phyloP scores from a whole-genome alignment of 2,329 filamentous ascomycete species.

The Exophiala xenobiotica region DNA sequence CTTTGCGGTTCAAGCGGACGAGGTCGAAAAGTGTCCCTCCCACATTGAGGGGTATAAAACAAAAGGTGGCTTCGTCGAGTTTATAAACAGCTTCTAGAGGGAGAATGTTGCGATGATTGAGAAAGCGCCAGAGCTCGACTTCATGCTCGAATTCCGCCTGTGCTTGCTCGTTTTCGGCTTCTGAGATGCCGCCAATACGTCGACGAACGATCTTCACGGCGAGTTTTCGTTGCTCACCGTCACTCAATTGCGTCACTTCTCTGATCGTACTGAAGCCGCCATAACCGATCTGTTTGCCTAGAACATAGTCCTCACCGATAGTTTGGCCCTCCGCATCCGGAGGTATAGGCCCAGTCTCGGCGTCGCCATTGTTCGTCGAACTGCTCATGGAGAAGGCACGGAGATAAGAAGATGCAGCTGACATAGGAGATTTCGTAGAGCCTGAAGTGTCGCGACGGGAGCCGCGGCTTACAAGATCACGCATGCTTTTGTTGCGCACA shows the following conservation, averaged over 20 bases:
- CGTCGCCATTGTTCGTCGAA: constrained; percentile 29
- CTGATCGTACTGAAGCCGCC: constrained; percentile 68
- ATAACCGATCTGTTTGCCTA: constrained; percentile 64
- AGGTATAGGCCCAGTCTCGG: constrained; percentile 41
- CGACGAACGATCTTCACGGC: constrained; percentile 70
- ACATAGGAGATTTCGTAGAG: constrained; percentile 54
- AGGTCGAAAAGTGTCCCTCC: constrained; percentile 66
- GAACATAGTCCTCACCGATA: constrained; percentile 65
- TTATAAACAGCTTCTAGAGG: constrained; percentile 64
- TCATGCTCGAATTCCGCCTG: constrained; percentile 69
- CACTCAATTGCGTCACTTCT: constrained; percentile 63
- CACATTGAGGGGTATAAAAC: constrained; percentile 63
- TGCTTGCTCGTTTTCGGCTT: constrained; percentile 63
- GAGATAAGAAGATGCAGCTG: constrained; percentile 58
- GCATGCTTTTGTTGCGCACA: constrained; percentile 24
- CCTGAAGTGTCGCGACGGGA: constrained; percentile 27
- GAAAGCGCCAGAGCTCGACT: constrained; percentile 65
- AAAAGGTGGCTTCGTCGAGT: constrained; percentile 67
- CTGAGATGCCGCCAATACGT: constrained; percentile 53
- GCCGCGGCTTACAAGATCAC: constrained; percentile 19
- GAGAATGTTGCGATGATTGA: constrained; percentile 62
- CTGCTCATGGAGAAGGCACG: constrained; percentile 50
- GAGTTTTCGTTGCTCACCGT: constrained; percentile 51
- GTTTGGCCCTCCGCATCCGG: constrained; percentile 68
- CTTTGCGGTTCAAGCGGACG: constrained; percentile 55